Conservation (phyloP, 371 early-diverging fungal genomes). For the Apophysomyces trapeziformis region DNA sequence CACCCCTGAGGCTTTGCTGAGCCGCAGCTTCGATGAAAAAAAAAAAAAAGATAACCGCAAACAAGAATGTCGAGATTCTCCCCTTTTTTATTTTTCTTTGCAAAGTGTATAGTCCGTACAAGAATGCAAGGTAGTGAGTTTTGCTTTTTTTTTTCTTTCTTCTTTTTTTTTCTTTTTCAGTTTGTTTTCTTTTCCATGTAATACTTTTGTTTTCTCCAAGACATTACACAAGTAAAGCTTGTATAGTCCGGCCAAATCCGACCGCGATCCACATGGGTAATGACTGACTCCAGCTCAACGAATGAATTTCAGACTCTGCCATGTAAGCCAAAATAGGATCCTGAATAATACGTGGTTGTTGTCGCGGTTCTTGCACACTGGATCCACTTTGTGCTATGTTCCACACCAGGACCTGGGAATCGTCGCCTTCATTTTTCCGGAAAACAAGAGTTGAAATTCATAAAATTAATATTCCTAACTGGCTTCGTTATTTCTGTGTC, state of each 20-base stretch:
- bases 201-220: not conserved
- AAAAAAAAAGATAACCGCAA: not conserved
- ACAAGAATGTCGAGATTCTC: too few relatives aligned
- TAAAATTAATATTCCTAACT: not conserved
- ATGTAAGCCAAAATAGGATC: conserved; percentile 68
- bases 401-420: conserved; percentile 77
- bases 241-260: conserved; percentile 57
- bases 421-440: conserved; percentile 55
- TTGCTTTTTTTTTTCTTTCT: not conserved
- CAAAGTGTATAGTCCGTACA: too few relatives aligned
- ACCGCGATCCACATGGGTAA: conserved; percentile 73
- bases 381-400: conserved; percentile 36
- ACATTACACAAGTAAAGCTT: conserved; percentile 45
- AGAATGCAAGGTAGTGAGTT: too few relatives aligned
- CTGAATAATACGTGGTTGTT: conserved; percentile 30
- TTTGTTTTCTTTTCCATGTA: too few relatives aligned
- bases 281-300: conserved; percentile 64
- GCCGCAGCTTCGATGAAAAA: not conserved
- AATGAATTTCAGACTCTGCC: conserved; percentile 65
- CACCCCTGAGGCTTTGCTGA: not conserved
- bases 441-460: not conserved
- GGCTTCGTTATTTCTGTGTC: not conserved
- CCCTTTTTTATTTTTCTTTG: too few relatives aligned
- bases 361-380: conserved; percentile 36
- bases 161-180: not conserved